phyloP scores from a whole-genome alignment of 139 green algal species.

The Chlamydomonas sp. region DNA sequence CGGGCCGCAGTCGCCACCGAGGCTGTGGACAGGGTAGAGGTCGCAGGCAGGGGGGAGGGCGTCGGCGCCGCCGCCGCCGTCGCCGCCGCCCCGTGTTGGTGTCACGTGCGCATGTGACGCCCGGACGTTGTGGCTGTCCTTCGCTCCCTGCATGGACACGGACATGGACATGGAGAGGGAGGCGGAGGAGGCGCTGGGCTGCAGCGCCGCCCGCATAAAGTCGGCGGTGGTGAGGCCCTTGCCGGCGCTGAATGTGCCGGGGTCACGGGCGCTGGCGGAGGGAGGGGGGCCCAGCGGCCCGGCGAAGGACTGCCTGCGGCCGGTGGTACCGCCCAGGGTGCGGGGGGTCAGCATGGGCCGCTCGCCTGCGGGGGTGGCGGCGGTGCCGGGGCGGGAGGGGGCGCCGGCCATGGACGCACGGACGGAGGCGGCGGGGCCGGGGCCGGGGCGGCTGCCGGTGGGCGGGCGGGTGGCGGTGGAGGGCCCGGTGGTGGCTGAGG shows the following conservation, averaged over 20 bases:
- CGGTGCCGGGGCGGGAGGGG: neutral
- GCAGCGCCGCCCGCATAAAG: too few relatives aligned
- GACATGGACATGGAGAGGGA: neutral
- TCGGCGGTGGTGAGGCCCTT: too few relatives aligned
- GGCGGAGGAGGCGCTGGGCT: too few relatives aligned
- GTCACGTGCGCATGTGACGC: too few relatives aligned
- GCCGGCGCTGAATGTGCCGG: too few relatives aligned
- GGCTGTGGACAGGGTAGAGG: too few relatives aligned
- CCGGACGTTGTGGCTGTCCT: too few relatives aligned
- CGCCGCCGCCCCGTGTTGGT: neutral
- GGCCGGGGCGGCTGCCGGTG: neutral
- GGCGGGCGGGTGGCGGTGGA: neutral
- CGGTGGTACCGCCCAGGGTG: neutral
- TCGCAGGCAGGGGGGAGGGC: neutral
- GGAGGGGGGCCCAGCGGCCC: too few relatives aligned
- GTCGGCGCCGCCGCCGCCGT: neutral
- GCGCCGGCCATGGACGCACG: neutral
- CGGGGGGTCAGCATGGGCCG: conserved; percentile 6
- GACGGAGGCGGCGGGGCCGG: neutral
- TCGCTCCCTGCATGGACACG: neutral
- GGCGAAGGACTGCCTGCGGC: too few relatives aligned
- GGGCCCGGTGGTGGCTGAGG: neutral
- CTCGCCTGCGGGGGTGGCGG: neutral
- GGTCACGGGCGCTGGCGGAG: too few relatives aligned
- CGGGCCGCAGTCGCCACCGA: neutral